Base-by-base conservation (phyloP, 2,329 filamentous ascomycete genomes). In the Dryadomyces quercus-mongolicae region DNA sequence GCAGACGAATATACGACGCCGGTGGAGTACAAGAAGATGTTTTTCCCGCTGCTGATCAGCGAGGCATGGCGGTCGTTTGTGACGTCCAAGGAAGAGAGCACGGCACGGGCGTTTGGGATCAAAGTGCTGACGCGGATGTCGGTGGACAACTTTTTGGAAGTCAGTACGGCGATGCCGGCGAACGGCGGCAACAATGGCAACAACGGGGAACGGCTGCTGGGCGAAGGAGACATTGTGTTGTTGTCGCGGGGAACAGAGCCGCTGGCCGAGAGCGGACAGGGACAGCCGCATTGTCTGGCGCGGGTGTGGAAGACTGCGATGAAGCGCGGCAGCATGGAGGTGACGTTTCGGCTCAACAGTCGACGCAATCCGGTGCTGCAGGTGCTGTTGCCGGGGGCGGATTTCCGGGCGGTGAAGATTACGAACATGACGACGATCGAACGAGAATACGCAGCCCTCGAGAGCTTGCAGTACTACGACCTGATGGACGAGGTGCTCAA, bases 61-160 rank as follows among this genome's bases (percentile, higher is more conserved):
- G 93, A 98, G 72, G 92, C 92, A 34, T 98, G 93, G 93, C 87
- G 94, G 65, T 87, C 88, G 5, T 93, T 98, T 66, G 84, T 94
- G 51, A 91, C 89, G 51, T 81, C 88, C 20, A 91, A 91, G 66
- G 89, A 96, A 63, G 93, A 98, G 67, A 81, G 84, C 49, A 86
- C 80, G 20, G 82, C 83, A 59, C 89, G 85, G 64, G 74, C 88
- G 0, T 94, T 95, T 63, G 88, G 90, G 57, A 82, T 97, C 67
- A 94, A 91, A 64, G 80, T 98, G 53, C 80, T 87, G 51, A 94
- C 86, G 63, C 86, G 93, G 57, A 84, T 93, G 64, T 93, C 84
- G 49, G 90, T 98, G 12, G 93, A 98, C 68, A 86, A 85, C 51
- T 97, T 95, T 63, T 78, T 96, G 58, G 93, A 98, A 70, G 82